A percentile compares a stretch with the other conserved stretches of the same genome.
Conservation (phyloP, 441 rosid genomes). For the Populus hybrid region DNA sequence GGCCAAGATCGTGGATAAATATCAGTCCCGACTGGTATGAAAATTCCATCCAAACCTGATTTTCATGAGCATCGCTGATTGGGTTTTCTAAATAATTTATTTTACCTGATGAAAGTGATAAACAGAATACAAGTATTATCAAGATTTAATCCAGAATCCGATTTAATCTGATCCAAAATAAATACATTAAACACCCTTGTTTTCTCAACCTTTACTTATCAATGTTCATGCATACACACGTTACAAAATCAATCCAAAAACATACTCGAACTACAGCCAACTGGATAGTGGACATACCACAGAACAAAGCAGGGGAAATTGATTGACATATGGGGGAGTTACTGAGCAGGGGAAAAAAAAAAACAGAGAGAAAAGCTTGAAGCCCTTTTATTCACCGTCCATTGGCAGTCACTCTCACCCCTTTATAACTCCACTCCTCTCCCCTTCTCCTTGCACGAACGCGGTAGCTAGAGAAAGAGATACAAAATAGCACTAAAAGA, state of each 20-base stretch:
- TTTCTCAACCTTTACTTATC: neutral
- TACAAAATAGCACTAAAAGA: too few species aligned
- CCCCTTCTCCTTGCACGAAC: neutral
- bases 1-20: neutral
- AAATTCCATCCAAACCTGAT: neutral
- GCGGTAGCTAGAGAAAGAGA: neutral
- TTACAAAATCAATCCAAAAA: neutral
- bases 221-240: neutral
- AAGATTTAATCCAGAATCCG: too few species aligned
- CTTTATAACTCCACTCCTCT: neutral
- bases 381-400: constrained; percentile 10
- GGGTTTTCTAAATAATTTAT: too few species aligned
- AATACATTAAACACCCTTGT: neutral
- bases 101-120: neutral
- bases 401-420: neutral
- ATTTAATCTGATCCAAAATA: too few species aligned
- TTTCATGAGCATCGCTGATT: neutral
- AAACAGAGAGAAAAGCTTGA: neutral
- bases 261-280: constrained; percentile 4
- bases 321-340: neutral
- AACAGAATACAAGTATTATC: too few species aligned
- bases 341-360: too few species aligned
- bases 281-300: neutral
- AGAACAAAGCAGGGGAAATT: constrained; percentile 2
- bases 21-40: neutral